Evolutionary conservation across 2,329 filamentous ascomycete genomes (phyloP), one percentile per base, ranked within the genome.

Genomic region (Metarhizium anisopliae): DNA sequence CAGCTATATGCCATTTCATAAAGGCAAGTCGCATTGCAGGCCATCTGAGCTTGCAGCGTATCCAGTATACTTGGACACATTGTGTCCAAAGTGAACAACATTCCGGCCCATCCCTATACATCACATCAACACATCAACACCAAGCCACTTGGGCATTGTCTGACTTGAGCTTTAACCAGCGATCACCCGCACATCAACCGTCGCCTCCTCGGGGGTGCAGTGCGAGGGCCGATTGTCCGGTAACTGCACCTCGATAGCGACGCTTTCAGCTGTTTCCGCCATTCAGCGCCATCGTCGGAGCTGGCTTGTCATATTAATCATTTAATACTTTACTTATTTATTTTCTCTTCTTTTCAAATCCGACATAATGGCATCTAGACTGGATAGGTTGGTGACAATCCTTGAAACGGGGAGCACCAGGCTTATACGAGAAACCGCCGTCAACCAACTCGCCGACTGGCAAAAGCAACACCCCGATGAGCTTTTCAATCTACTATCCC

Each of bases 401-500:
- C 85, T 99, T 65, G 94, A 99, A 80, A 97, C 94, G 56, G 94
- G 94, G 64, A 97, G 93, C 74, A 99, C 94, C 58, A 87, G 88
- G 68, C 80, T 99, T 62, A 97, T 99, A 68, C 87, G 95, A 63
- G 95, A 96, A 68, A 99, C 94, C 60, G 95, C 94, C 59, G 94
- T 95, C 59, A 91, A 95, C 68, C 94, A 99, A 74, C 81, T 99
- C 60, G 94, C 92, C 59, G 94, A 99, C 73, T 94, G 96, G 72
- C 95, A 99, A 73, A 97, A 96, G 70, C 89, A 94, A 70, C 94
- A 97, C 66, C 94, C 94, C 0, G 93, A 99, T 73, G 95, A 99
- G 71, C 78, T 99, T 1, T 97, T 97, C 74, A 96, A 97, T 68
- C 81, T 99, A 6, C 80, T 99, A 13, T 93, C 90, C 35, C 82